Evolutionary conservation across 352 stramenopile species (phyloP).

Genomic region (Globisporangium uncinulatum): DNA sequence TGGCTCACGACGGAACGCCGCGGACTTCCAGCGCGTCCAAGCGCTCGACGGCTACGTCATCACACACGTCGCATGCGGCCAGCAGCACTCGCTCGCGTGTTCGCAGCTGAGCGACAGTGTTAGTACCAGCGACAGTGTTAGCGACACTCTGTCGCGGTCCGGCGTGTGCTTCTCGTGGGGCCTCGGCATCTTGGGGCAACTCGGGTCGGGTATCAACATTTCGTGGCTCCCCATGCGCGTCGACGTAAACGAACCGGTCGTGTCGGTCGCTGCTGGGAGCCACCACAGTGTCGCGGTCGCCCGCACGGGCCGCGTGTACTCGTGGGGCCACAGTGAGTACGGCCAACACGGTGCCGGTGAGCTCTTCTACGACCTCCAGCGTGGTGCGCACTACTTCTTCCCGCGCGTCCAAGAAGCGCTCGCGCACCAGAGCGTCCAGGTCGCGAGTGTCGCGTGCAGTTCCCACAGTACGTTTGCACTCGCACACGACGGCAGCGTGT

Average conservation of each 20-base stretch:
- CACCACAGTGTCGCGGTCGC: constrained; percentile 75
- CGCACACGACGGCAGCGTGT: constrained; percentile 43
- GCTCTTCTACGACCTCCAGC: constrained; percentile 65
- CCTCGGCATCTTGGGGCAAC: constrained; percentile 63
- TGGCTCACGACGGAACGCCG: constrained; percentile 55
- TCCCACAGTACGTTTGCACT: constrained; percentile 75
- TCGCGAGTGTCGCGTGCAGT: constrained; percentile 43
- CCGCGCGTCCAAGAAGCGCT: constrained; percentile 55
- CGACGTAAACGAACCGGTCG: constrained; percentile 39
- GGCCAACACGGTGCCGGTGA: constrained; percentile 68
- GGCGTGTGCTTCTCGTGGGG: constrained; percentile 74
- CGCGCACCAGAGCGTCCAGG: constrained; percentile 23
- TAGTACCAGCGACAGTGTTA: constrained; percentile 5
- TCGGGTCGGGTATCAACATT: constrained; percentile 59
- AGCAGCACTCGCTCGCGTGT: constrained; percentile 70
- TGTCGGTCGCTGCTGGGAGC: constrained; percentile 57
- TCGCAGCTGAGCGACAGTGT: constrained; percentile 20
- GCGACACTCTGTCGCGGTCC: constrained; percentile 15
- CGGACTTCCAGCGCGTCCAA: constrained; percentile 48
- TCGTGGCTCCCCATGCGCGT: constrained; percentile 59
- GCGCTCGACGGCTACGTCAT: constrained; percentile 48
- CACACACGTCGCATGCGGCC: constrained; percentile 60
- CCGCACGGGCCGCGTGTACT: constrained; percentile 46
- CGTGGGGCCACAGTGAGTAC: constrained; percentile 82
- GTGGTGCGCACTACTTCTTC: constrained; percentile 70